Percentiles rank a stretch among this genome's conserved stretches.
Evolutionary conservation across 2,329 filamentous ascomycete genomes (phyloP).

Genomic region (Penicillium corylophilum): DNA sequence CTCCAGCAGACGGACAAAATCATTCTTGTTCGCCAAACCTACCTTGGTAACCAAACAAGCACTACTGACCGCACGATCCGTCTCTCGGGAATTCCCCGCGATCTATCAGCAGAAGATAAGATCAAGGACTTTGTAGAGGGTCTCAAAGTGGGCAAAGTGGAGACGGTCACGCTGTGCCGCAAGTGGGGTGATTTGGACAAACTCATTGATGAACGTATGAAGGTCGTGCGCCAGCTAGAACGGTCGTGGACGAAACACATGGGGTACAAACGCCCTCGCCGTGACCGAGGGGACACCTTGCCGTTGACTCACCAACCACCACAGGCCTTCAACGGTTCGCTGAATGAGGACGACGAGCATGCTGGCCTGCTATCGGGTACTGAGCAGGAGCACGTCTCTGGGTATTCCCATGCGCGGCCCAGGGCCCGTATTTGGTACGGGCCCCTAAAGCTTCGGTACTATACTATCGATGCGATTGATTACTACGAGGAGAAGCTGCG

Average conservation of each 20-base stretch:
- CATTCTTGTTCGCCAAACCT: conserved; percentile 82
- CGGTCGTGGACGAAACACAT: conserved; percentile 77
- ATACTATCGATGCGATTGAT: conserved; percentile 83
- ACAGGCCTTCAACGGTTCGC: conserved; percentile 30
- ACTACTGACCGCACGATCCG: conserved; percentile 92
- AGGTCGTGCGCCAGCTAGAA: conserved; percentile 71
- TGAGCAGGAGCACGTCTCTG: conserved; percentile 43
- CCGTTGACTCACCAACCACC: conserved; percentile 53
- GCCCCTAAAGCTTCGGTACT: conserved; percentile 67
- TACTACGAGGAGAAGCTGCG: conserved; percentile 88
- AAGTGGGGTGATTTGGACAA: conserved; percentile 82
- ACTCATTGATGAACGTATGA: conserved; percentile 66
- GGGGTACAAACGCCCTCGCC: conserved; percentile 55
- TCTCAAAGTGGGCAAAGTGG: conserved; percentile 84
- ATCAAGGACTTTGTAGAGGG: conserved; percentile 86
- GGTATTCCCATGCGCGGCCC: conserved; percentile 56
- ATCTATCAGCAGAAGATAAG: conserved; percentile 75
- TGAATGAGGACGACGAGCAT: conserved; percentile 56
- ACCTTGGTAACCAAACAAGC: conserved; percentile 90
- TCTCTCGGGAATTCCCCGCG: conserved; percentile 78
- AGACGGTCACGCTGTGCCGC: conserved; percentile 80
- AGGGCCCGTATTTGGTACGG: conserved; percentile 76
- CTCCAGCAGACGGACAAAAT: conserved; percentile 80
- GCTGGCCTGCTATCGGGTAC: conserved; percentile 57
- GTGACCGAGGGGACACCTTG: conserved; percentile 40